Evolutionary conservation across 2,329 filamentous ascomycete species (phyloP).

Genomic region (Alternaria sp.): DNA sequence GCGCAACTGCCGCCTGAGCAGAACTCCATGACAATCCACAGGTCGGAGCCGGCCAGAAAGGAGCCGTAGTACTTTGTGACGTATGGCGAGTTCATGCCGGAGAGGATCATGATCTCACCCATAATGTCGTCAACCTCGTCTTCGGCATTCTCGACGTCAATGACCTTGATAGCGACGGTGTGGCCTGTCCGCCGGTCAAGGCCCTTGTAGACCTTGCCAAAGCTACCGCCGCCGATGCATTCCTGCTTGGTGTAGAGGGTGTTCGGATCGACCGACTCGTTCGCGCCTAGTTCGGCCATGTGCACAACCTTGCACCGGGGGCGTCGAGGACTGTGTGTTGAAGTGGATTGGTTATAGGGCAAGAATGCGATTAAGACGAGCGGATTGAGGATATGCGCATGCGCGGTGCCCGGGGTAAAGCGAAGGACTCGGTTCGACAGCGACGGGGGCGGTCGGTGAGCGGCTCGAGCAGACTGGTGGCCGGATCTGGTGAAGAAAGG

Average conservation of each 20-base stretch:
- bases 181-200: slow-evolving; percentile 93
- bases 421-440: slow-evolving; percentile 2
- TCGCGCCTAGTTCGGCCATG: slow-evolving; percentile 39
- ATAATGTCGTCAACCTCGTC: slow-evolving; percentile 99
- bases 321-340: not conserved
- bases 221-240: slow-evolving; percentile 87
- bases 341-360: not conserved
- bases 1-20: slow-evolving; percentile 96
- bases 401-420: slow-evolving; percentile 1
- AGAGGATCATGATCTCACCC: slow-evolving; percentile 96
- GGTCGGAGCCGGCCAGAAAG: slow-evolving; percentile 90
- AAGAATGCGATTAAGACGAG: not conserved
- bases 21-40: slow-evolving; percentile 99
- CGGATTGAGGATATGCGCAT: not conserved
- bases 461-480: slow-evolving; percentile 1
- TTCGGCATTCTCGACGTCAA: slow-evolving; percentile 98
- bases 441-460: slow-evolving; percentile 4
- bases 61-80: slow-evolving; percentile 98
- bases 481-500: not conserved
- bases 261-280: slow-evolving; percentile 77
- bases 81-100: slow-evolving; percentile 92
- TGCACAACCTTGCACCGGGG: not conserved
- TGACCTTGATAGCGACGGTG: slow-evolving; percentile 96
- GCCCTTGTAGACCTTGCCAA: slow-evolving; percentile 98
- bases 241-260: slow-evolving; percentile 83